A percentile compares a stretch with the other conserved stretches of the same genome.
phyloP scores from a whole-genome alignment of 495 filamentous ascomycete genomes.

The Mycothermus thermophilus region DNA sequence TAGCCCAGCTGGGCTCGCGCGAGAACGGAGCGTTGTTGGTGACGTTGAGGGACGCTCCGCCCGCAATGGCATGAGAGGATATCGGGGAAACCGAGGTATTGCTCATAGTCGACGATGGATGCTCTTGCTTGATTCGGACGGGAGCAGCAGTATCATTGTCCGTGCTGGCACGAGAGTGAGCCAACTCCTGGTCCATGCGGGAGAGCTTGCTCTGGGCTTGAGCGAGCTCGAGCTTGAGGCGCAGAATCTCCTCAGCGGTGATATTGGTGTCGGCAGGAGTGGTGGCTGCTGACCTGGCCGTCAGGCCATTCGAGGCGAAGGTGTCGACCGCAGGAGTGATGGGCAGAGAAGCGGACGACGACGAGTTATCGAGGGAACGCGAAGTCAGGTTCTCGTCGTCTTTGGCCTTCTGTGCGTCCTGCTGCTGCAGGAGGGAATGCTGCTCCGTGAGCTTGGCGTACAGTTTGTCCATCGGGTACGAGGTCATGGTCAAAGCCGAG shows the following conservation, averaged over 20 bases:
- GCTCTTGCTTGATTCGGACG: too few relatives aligned
- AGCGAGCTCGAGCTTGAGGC: conserved; percentile 58
- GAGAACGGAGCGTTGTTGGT: conserved; percentile 36
- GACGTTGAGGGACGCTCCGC: conserved; percentile 35
- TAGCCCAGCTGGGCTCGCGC: conserved; percentile 47
- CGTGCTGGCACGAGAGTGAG: conserved; percentile 52
- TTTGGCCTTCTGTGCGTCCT: conserved; percentile 32
- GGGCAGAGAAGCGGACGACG: conserved; percentile 39
- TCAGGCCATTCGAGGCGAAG: conserved; percentile 26
- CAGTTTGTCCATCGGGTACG: conserved; percentile 43
- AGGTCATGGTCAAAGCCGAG: conserved; percentile 18
- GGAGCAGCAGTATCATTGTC: too few relatives aligned
- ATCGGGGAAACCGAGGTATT: too few relatives aligned
- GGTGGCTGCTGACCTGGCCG: conserved; percentile 32
- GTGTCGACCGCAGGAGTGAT: conserved; percentile 47
- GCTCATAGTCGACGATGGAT: too few relatives aligned
- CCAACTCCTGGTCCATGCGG: conserved; percentile 69
- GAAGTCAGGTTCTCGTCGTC: conserved; percentile 25
- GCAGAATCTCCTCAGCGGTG: conserved; percentile 31
- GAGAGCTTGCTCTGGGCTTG: conserved; percentile 68
- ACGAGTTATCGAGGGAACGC: conserved; percentile 29
- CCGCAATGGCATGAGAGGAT: too few relatives aligned
- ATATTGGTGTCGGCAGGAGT: conserved; percentile 18
- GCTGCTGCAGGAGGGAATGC: conserved; percentile 40
- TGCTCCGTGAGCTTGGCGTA: conserved; percentile 58